Evolutionary conservation across 805 yeast species (phyloP).

Genomic region (Teunomyces stri): DNA sequence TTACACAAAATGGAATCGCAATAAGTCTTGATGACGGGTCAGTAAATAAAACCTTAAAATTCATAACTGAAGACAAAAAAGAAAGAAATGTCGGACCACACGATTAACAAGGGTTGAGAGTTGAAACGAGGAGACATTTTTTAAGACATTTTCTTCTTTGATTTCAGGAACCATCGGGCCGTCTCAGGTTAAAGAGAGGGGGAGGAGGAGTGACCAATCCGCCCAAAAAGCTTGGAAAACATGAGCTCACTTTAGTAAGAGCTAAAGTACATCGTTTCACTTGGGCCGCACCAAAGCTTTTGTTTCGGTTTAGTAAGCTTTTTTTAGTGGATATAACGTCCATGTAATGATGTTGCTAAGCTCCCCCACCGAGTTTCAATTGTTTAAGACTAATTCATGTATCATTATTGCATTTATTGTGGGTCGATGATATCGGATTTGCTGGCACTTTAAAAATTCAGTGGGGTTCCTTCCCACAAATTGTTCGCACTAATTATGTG

Average conservation of each 20-base stretch:
- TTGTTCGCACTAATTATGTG: not conserved
- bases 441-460: not conserved
- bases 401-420: not conserved
- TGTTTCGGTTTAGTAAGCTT: not conserved
- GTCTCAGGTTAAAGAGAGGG: not conserved
- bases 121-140: not conserved
- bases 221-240: not conserved
- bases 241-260: not conserved
- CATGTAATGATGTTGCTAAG: not conserved
- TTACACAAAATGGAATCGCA: not conserved
- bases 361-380: not conserved
- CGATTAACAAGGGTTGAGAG: not conserved
- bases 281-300: not conserved
- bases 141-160: not conserved
- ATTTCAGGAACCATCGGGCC: too few species aligned
- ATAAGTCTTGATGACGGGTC: too few species aligned
- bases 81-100: not conserved
- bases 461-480: not conserved
- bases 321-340: not conserved
- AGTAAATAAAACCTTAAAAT: too few species aligned
- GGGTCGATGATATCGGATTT: not conserved
- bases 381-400: not conserved
- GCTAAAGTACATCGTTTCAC: not conserved
- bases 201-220: not conserved
- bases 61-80: not conserved